Conservation (phyloP, 345 rosid genomes). For the Salix caprea region DNA sequence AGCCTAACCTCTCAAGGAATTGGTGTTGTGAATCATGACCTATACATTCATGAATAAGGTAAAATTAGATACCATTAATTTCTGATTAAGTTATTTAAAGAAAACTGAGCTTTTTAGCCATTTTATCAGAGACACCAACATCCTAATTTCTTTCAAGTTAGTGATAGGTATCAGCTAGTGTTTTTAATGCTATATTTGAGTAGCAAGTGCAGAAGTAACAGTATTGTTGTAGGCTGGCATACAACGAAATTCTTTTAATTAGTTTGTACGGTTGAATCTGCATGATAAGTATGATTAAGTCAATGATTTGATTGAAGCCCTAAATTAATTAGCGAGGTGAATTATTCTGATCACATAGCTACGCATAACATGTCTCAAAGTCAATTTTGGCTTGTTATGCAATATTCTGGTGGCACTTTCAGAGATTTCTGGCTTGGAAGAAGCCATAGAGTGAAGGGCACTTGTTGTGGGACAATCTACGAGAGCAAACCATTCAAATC, state of each 20-base stretch:
- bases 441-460: not conserved
- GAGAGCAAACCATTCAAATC: not conserved
- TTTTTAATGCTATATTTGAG: not conserved
- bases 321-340: not conserved
- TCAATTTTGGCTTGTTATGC: not conserved
- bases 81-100: not conserved
- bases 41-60: not conserved
- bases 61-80: not conserved
- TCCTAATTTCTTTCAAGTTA: not conserved
- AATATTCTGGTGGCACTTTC: not conserved
- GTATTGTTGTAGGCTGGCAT: not conserved
- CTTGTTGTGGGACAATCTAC: not conserved
- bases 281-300: not conserved
- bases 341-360: not conserved
- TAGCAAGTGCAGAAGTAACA: not conserved
- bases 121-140: not conserved
- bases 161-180: not conserved
- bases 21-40: not conserved
- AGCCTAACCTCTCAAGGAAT: not conserved
- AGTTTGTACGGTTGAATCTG: not conserved
- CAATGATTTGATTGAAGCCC: not conserved
- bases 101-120: not conserved
- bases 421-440: slow-evolving; percentile 2
- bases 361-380: not conserved
- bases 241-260: not conserved